Conservation (phyloP, 306 rosid genomes). For the Luffa aegyptiaca region DNA sequence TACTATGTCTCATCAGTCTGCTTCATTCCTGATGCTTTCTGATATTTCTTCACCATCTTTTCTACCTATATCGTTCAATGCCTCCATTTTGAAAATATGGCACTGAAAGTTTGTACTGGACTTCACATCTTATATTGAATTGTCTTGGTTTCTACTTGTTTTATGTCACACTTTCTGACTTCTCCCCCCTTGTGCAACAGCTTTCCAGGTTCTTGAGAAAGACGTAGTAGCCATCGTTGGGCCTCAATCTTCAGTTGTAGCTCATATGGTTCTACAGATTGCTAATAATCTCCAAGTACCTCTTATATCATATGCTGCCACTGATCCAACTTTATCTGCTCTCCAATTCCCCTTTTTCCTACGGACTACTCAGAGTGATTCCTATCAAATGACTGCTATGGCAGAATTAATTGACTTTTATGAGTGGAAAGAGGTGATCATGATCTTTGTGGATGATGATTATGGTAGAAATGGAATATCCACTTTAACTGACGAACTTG, state of each 20-base stretch:
- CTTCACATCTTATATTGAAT: background rate
- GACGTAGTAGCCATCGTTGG: slow-evolving; percentile 67
- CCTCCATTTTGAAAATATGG: background rate
- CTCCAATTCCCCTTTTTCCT: slow-evolving; percentile 82
- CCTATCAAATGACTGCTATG: slow-evolving; percentile 73
- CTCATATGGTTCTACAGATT: slow-evolving; percentile 67
- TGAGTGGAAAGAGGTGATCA: slow-evolving; percentile 83
- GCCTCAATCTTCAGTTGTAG: slow-evolving; percentile 75
- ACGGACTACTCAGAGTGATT: slow-evolving; percentile 60
- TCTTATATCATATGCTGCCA: slow-evolving; percentile 80
- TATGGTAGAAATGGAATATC: slow-evolving; percentile 86
- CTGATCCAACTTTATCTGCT: slow-evolving; percentile 83
- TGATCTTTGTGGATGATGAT: slow-evolving; percentile 60
- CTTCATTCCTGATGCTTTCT: slow-evolving; percentile 1
- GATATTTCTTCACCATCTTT: background rate
- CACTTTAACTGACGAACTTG: slow-evolving; percentile 61
- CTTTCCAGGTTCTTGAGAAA: slow-evolving; percentile 67
- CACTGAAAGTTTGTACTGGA: background rate
- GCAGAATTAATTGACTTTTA: slow-evolving; percentile 57
- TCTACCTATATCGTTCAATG: background rate
- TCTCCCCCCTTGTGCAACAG: slow-evolving; percentile 25
- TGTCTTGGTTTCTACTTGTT: slow-evolving; percentile 14
- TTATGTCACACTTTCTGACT: background rate
- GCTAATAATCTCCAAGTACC: slow-evolving; percentile 84
- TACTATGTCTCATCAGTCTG: background rate